Conservation (phyloP, 768 basidiomycete species). For the Hericium erinaceus region DNA sequence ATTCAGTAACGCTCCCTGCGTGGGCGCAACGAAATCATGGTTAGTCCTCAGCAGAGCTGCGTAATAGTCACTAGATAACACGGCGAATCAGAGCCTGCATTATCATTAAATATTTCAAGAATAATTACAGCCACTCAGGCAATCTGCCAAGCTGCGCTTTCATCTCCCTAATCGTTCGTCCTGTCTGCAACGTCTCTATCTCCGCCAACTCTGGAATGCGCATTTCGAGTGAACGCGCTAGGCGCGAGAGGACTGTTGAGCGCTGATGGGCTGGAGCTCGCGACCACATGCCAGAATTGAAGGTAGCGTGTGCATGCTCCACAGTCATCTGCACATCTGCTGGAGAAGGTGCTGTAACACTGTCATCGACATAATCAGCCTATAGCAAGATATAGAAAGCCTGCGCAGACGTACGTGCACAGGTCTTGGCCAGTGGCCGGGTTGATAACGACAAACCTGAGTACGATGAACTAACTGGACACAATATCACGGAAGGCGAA, state of each 20-base stretch:
- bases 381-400: background rate
- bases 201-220: constrained; percentile 49
- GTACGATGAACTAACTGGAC: background rate
- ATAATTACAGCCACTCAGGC: constrained; percentile 77
- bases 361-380: constrained; percentile 16
- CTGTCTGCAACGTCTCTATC: constrained; percentile 70
- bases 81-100: background rate
- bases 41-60: constrained; percentile 65
- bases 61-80: constrained; percentile 55
- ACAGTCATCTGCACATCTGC: constrained; percentile 46
- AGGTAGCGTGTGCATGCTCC: constrained; percentile 43
- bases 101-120: background rate
- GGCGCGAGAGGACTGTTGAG: constrained; percentile 51
- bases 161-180: constrained; percentile 80
- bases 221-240: constrained; percentile 55
- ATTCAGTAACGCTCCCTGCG: constrained; percentile 71
- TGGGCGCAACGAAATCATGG: constrained; percentile 63
- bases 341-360: constrained; percentile 45
- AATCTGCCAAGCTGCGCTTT: constrained; percentile 64
- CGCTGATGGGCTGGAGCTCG: constrained; percentile 46
- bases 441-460: constrained; percentile 48
- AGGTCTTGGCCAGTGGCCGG: constrained; percentile 59
- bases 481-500: background rate
- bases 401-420: constrained; percentile 32
- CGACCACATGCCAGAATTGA: constrained; percentile 68